Conservation (phyloP, 2,329 filamentous ascomycete genomes). For the Calonectria montana region DNA sequence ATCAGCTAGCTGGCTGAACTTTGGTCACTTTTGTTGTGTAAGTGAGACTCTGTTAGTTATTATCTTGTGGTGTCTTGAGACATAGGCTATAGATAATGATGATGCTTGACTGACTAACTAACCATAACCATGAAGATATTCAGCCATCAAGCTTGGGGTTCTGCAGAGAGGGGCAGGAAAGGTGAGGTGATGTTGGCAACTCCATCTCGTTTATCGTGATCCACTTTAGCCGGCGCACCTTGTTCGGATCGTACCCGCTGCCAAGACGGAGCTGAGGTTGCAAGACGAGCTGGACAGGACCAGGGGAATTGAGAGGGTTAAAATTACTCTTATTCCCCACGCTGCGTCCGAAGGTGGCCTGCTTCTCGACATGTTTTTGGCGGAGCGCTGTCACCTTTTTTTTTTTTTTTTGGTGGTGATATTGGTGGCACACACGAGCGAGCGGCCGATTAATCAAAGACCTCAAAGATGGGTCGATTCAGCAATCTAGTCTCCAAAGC, state of each 20-base stretch:
- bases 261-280: constrained; percentile 17
- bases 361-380: not conserved
- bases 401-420: not conserved
- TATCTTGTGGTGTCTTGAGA: not conserved
- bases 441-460: no score
- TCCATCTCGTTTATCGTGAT: constrained; percentile 9
- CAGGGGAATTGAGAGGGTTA: constrained; percentile 3
- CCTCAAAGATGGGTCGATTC: constrained; percentile 35
- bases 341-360: not conserved
- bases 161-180: not conserved
- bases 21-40: not conserved
- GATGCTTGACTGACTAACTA: no score
- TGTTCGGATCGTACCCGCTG: not conserved
- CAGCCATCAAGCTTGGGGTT: no score
- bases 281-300: constrained; percentile 4
- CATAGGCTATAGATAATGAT: not conserved
- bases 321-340: constrained; percentile 10
- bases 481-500: constrained; percentile 38
- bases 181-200: not conserved
- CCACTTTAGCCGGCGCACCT: not conserved
- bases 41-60: not conserved
- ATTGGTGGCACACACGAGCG: no score
- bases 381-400: not conserved
- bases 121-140: no score
- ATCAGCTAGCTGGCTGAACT: not conserved